These are phyloP conservation scores for Meyerozyma sp. DNA, from an alignment of 1,139 yeast species.

Conservation along the genomic window DNA sequence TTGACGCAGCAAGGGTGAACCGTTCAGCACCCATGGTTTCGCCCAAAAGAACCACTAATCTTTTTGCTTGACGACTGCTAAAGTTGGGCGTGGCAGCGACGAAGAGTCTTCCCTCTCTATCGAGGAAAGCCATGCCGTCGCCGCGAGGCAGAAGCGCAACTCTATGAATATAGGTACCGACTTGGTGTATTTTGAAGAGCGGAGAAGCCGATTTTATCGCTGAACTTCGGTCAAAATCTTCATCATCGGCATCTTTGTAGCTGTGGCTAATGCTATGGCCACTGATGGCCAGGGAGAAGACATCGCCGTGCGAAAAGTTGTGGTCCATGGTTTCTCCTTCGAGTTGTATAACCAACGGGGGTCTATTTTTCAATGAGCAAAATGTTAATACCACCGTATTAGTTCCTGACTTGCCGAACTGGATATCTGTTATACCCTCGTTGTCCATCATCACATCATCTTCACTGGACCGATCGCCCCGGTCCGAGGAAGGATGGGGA, in stretches of 20 bases:
- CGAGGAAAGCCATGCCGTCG: constrained; percentile 76
- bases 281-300: constrained; percentile 10
- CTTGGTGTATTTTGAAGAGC: constrained; percentile 56
- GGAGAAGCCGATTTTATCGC: constrained; percentile 28
- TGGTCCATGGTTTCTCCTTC: constrained; percentile 33
- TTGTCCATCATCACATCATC: constrained; percentile 50
- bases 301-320: constrained; percentile 2
- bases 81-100: constrained; percentile 62
- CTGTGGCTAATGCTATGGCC: constrained; percentile 12
- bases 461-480: constrained; percentile 10
- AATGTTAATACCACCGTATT: constrained; percentile 34
- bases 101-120: constrained; percentile 70
- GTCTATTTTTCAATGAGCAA: constrained; percentile 32
- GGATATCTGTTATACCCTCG: constrained; percentile 86
- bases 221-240: constrained; percentile 13
- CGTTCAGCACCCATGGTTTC: constrained; percentile 73
- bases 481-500: constrained; percentile 11
- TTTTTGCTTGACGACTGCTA: constrained; percentile 17
- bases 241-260: constrained; percentile 4
- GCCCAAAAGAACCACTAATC: constrained; percentile 65
- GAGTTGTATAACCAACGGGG: constrained; percentile 31
- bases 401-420: constrained; percentile 41
- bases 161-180: constrained; percentile 75
- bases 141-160: constrained; percentile 80
- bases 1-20: constrained; percentile 66